Evolutionary conservation across 345 rosid genomes (phyloP).

Genomic region (Cardiospermum halicacabum): DNA sequence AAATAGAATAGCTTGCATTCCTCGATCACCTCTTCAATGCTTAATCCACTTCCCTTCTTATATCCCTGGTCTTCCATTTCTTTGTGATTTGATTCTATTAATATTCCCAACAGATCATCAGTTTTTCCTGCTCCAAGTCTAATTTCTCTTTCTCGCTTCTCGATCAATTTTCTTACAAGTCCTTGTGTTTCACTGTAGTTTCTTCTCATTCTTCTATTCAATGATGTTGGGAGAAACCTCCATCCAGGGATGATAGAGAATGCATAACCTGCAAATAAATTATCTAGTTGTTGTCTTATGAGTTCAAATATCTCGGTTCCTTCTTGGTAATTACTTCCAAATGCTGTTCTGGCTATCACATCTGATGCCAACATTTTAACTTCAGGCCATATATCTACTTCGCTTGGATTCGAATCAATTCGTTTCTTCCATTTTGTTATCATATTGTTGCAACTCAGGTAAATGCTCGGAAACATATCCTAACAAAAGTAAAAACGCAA

Average conservation of each 20-base stretch:
- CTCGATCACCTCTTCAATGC: slow-evolving; percentile 39
- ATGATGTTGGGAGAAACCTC: slow-evolving; percentile 35
- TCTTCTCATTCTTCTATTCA: slow-evolving; percentile 35
- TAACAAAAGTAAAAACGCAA: not conserved
- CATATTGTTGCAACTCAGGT: too few relatives aligned
- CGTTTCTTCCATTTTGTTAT: too few relatives aligned
- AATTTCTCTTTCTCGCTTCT: slow-evolving; percentile 33
- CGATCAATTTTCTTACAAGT: slow-evolving; percentile 26
- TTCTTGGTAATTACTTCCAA: too few relatives aligned
- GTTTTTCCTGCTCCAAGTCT: slow-evolving; percentile 23
- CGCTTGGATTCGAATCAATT: too few relatives aligned
- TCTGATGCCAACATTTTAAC: too few relatives aligned
- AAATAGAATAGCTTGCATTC: slow-evolving; percentile 65
- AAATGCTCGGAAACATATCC: slow-evolving; percentile 19
- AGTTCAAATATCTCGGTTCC: too few relatives aligned
- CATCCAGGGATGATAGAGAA: too few relatives aligned
- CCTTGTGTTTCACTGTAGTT: slow-evolving; percentile 25
- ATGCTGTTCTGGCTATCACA: too few relatives aligned
- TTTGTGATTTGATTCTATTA: slow-evolving; percentile 33
- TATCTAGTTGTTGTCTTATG: too few relatives aligned
- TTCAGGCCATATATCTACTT: too few relatives aligned
- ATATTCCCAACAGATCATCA: slow-evolving; percentile 36
- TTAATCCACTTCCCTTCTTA: slow-evolving; percentile 25
- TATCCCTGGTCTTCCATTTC: slow-evolving; percentile 26
- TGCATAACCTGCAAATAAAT: too few relatives aligned